Evolutionary conservation across 306 rosid species (phyloP), one percentile per base, ranked within the genome.

Genomic region (Mimosa bimucronata): DNA sequence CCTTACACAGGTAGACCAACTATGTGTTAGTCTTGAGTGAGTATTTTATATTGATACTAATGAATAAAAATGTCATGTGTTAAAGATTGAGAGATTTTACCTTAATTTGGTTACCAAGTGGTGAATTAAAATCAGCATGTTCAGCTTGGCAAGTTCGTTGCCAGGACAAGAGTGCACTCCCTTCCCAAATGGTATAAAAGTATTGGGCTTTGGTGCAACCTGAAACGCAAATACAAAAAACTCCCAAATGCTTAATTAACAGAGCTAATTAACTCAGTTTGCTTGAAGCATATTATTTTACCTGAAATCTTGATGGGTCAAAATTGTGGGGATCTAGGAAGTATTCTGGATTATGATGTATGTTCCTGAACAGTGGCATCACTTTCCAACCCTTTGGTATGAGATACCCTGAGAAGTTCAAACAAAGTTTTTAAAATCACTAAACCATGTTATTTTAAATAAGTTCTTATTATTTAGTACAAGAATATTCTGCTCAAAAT

Each of bases 371-470:
- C 64, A 94, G 84, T 81, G 98, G 98, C 98, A 94, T 87, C n/a
- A 91, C 98, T 78, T 94, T 94, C 98, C 98, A 94, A 70, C 98
- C 98, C 87, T 94, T 94, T 67, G 98, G 98, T 65, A 94, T 94
- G 42, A 92, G 88, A 86, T 87, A 94, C 48, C 98, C 97, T 94
- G 77, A 53, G 82, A 52, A 61, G 58, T 75, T 40, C 19, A 64
- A 18, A 83, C 5, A 69, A 76, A 79, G 52, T 79, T 40, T 60
- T 66, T 79, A 3, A 73, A 75, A 77, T 55, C 66, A 44, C 74
- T 77, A 14, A 38, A 31, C 23, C 52, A 26, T 50, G 50, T 26
- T 29, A 75, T 40, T 38, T 19, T 58, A 70, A 37, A 68, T 16
- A 71, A 26, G 60, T 75, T 10, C 38, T 34, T 34, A 34, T 75